A percentile compares a stretch with the other conserved stretches of the same genome.
Conservation (phyloP, 2,329 filamentous ascomycete species). For the Akanthomyces muscarius region DNA sequence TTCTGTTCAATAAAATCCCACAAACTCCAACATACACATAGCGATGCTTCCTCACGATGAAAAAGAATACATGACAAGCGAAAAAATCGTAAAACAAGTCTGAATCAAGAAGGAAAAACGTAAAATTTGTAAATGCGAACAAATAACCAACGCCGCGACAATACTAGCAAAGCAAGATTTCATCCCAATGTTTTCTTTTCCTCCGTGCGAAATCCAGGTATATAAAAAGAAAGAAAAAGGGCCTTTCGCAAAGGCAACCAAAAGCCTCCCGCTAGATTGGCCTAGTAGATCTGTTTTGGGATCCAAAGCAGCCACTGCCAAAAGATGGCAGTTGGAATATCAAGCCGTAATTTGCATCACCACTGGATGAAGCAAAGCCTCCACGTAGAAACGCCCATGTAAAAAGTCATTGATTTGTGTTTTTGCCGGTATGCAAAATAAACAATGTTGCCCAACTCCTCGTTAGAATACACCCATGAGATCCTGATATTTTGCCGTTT, state of each 20-base stretch:
- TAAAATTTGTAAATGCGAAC: conserved; percentile 9
- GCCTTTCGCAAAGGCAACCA: too few relatives aligned
- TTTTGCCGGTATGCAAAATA: background rate
- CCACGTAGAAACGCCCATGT: conserved; percentile 2
- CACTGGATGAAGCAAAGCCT: background rate
- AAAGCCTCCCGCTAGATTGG: too few relatives aligned
- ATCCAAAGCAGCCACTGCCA: background rate
- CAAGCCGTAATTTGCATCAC: background rate
- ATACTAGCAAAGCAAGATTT: background rate
- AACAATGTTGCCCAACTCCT: conserved; percentile 12
- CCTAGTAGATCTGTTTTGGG: too few relatives aligned
- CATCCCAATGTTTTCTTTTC: background rate
- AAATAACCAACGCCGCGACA: conserved; percentile 5
- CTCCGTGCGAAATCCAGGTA: background rate
- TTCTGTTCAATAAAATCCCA: background rate
- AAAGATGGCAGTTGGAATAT: background rate
- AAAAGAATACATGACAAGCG: too few relatives aligned
- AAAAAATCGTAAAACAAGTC: background rate
- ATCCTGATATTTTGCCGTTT: background rate
- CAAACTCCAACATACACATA: background rate
- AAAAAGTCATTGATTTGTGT: background rate
- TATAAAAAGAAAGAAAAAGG: too few relatives aligned
- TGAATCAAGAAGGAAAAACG: background rate
- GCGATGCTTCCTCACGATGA: too few relatives aligned
- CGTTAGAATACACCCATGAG: conserved; percentile 11